Evolutionary conservation across 1,284 basidiomycete species (phyloP), one percentile per base, ranked within the genome.

Genomic region (Malassezia nana): DNA sequence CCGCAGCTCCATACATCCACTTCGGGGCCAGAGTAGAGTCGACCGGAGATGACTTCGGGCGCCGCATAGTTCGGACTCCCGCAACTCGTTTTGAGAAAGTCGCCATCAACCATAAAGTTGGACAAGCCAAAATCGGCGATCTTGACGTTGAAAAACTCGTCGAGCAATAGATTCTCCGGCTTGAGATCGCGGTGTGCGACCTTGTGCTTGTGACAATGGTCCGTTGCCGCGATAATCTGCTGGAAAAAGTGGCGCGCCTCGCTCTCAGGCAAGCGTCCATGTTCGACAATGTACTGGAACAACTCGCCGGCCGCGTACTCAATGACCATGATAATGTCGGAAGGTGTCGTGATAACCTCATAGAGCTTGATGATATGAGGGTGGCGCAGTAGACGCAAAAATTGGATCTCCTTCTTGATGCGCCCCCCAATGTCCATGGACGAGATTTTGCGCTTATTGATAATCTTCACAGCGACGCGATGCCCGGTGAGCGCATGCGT

Each of bases 391-490:
- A 72, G 57, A 50, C 67, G 67, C 38, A 74, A 66, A 32, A 69
- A 74, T 55, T 72, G 69, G 48, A 74, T 74, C 60, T 98, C 92
- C 42, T 90, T 82, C 75, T 89, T 86, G 18, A 98, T 91, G 50
- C 92, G 52, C 1, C 67, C 65, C 42, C 71, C 69, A 63, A 72
- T 69, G 76, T 89, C 87, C 65, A 89, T 85, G 59, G 84, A 83
- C 61, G 86, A 84, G 57, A 96, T 95, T 68, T 89, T 89, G 54
- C 87, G 86, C 74, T 92, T 89, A 57, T 89, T 89, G 68, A 96
- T 89, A 72, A 89, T 89, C 79, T 96, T 96, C 85, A 98, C 89
- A 3, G 92, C 92, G 39, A 98, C 92, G 64, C 84, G 84, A 72
- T 95, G 89, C 0, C 90, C 89, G 0, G 92, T 96, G 63, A 95